Evolutionary conservation across 371 early-diverging fungal genomes (phyloP).

Genomic region (Rhizopus arrhizus): DNA sequence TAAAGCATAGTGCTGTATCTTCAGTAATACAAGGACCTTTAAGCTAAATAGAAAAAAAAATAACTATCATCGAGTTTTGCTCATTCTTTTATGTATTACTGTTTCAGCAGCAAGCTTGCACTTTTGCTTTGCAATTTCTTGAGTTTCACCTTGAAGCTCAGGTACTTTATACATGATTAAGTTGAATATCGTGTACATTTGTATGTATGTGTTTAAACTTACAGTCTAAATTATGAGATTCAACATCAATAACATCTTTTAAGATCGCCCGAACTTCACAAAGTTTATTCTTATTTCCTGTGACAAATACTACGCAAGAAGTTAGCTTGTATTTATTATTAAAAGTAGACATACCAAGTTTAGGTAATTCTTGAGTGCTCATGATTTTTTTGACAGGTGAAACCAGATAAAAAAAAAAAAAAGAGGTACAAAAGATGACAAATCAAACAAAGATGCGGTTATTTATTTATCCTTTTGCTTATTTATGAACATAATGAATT

Average conservation of each 20-base stretch:
- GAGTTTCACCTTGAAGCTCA: constrained; percentile 84
- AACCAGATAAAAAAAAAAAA: background rate
- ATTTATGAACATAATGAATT: no score
- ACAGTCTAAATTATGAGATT: constrained; percentile 75
- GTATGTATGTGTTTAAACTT: constrained; percentile 77
- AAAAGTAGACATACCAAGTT: constrained; percentile 10
- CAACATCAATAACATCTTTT: constrained; percentile 63
- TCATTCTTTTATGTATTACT: constrained; percentile 83
- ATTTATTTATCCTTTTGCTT: no score
- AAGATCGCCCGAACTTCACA: constrained; percentile 87
- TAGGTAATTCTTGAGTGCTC: constrained; percentile 11
- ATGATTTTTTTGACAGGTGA: background rate
- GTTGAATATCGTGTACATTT: background rate
- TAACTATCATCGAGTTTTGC: constrained; percentile 37
- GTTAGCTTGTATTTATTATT: background rate
- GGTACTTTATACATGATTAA: constrained; percentile 57
- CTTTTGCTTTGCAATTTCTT: constrained; percentile 80
- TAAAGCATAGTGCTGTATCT: constrained; percentile 93
- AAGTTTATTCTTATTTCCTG: constrained; percentile 93
- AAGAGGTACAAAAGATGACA: background rate
- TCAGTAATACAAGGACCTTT: constrained; percentile 89
- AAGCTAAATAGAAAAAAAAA: constrained; percentile 43
- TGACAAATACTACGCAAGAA: constrained; percentile 46
- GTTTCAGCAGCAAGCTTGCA: constrained; percentile 73
- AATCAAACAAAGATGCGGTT: no score